These are phyloP conservation scores for Cubamyces lactineus DNA, from an alignment of 768 basidiomycete species.

Conservation along the genomic window DNA sequence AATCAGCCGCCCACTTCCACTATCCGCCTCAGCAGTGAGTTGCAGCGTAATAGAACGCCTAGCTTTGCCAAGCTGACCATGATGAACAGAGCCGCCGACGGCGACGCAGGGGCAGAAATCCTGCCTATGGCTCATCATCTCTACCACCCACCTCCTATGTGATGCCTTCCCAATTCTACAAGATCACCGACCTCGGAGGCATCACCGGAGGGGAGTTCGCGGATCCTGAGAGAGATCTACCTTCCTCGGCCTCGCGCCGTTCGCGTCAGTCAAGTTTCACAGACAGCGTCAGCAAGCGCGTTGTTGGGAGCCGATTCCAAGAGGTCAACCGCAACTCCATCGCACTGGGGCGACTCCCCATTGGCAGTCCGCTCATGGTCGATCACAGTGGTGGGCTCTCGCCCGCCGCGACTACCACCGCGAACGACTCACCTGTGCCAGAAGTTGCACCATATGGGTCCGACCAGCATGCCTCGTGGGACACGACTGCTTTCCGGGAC, in stretches of 20 bases:
- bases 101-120: slow-evolving; percentile 55
- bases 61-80: background rate
- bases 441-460: slow-evolving; percentile 60
- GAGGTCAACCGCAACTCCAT: slow-evolving; percentile 68
- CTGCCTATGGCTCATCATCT: slow-evolving; percentile 69
- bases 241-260: background rate
- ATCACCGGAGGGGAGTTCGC: slow-evolving; percentile 62
- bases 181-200: slow-evolving; percentile 62
- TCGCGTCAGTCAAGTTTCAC: slow-evolving; percentile 47
- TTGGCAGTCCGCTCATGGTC: slow-evolving; percentile 59
- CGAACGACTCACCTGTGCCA: slow-evolving; percentile 44
- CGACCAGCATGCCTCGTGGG: slow-evolving; percentile 41
- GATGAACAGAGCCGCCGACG: slow-evolving; percentile 40
- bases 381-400: slow-evolving; percentile 54
- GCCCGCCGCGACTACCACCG: slow-evolving; percentile 24
- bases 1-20: slow-evolving; percentile 70
- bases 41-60: background rate
- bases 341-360: slow-evolving; percentile 58
- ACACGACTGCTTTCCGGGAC: slow-evolving; percentile 33
- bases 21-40: slow-evolving; percentile 39
- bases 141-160: slow-evolving; percentile 78
- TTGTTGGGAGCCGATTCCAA: slow-evolving; percentile 71
- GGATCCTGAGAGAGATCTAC: slow-evolving; percentile 43
- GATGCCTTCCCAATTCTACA: slow-evolving; percentile 80
- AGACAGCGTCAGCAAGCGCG: slow-evolving; percentile 63